phyloP scores from a whole-genome alignment of 2,329 filamentous ascomycete species.

The Colletotrichum filicis region DNA sequence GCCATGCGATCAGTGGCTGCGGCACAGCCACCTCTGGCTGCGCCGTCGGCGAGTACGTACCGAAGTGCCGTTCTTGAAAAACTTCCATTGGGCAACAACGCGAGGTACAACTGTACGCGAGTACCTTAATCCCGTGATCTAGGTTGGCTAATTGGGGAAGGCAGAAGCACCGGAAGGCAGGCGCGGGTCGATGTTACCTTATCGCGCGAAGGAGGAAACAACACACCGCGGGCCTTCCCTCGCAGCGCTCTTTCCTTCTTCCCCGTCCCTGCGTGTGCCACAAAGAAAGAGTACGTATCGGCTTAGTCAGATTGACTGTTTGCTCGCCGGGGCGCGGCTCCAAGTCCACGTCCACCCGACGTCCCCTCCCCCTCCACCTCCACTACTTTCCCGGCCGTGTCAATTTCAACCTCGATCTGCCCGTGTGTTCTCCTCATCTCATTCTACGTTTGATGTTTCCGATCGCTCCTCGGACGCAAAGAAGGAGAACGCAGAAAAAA shows the following conservation, averaged over 20 bases:
- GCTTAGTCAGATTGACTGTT: background rate
- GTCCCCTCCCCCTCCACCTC: background rate
- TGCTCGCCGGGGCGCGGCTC: background rate
- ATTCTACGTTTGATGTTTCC: background rate
- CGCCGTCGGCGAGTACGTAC: background rate
- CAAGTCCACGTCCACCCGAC: no score
- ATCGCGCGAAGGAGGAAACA: background rate
- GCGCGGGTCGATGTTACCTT: background rate
- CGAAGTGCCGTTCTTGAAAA: background rate
- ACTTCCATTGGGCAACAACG: no score
- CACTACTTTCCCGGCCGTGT: conserved; percentile 13
- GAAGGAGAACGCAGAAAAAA: background rate
- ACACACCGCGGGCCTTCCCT: background rate
- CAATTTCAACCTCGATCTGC: conserved; percentile 29
- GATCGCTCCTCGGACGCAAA: background rate
- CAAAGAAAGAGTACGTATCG: background rate
- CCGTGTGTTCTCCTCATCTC: conserved; percentile 18
- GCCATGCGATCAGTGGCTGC: conserved; percentile 23
- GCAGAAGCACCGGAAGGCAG: background rate
- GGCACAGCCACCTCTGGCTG: conserved; percentile 19
- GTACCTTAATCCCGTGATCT: background rate
- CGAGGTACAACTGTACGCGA: background rate
- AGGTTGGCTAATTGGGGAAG: background rate
- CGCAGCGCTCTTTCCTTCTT: background rate
- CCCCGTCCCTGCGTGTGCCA: background rate